Evolutionary conservation across 176 grass and related monocot species (phyloP).

Genomic region (Eleusine indica): DNA sequence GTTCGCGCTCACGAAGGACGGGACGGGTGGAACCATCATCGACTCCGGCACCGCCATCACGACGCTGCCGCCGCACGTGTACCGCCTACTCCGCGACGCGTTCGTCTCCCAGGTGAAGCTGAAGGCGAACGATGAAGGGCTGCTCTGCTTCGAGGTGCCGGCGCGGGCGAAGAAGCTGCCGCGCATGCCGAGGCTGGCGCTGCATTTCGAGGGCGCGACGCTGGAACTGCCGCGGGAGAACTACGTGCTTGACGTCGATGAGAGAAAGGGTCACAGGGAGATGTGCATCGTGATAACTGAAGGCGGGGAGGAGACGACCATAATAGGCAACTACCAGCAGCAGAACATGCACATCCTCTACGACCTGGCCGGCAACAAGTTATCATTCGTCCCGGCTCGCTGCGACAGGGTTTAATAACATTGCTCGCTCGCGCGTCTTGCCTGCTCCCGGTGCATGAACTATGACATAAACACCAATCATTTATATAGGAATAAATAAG

Average conservation of each 20-base stretch:
- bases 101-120: slow-evolving; percentile 46
- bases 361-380: slow-evolving; percentile 44
- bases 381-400: slow-evolving; percentile 52
- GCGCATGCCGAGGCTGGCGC: slow-evolving; percentile 41
- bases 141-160: slow-evolving; percentile 50
- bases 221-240: slow-evolving; percentile 58
- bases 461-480: background rate
- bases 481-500: background rate
- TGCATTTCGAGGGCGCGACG: slow-evolving; percentile 60
- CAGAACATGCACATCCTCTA: slow-evolving; percentile 68
- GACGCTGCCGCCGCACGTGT: slow-evolving; percentile 19
- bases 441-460: background rate
- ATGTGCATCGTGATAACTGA: slow-evolving; percentile 38
- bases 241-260: slow-evolving; percentile 36
- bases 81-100: slow-evolving; percentile 25
- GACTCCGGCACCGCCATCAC: slow-evolving; percentile 57
- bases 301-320: slow-evolving; percentile 2
- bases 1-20: slow-evolving; percentile 20
- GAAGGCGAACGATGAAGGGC: slow-evolving; percentile 1
- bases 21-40: slow-evolving; percentile 51
- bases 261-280: background rate
- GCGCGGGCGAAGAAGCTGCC: background rate
- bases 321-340: slow-evolving; percentile 73
- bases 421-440: background rate
- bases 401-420: slow-evolving; percentile 28